phyloP scores from a whole-genome alignment of 768 basidiomycete genomes.

The Stropharia rugosoannulata region DNA sequence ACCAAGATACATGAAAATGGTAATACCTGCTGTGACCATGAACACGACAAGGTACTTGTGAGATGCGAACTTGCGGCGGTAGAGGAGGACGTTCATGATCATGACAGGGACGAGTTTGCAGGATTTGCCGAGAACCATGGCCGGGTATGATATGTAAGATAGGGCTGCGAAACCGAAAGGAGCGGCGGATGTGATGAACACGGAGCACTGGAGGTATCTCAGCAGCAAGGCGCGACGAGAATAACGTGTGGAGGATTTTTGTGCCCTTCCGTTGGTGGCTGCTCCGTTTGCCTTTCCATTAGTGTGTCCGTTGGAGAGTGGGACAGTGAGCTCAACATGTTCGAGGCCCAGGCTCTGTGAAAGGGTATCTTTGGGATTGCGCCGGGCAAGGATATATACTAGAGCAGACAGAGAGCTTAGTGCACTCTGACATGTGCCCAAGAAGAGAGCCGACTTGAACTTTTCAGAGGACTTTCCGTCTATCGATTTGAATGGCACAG shows the following conservation, averaged over 20 bases:
- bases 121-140: conserved; percentile 98
- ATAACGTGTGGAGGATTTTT: conserved; percentile 34
- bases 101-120: conserved; percentile 99
- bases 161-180: conserved; percentile 97
- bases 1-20: conserved; percentile 91
- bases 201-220: conserved; percentile 79
- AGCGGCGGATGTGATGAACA: conserved; percentile 87
- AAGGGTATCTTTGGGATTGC: conserved; percentile 53
- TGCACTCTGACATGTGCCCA: conserved; percentile 83
- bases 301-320: conserved; percentile 35
- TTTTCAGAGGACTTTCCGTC: conserved; percentile 63
- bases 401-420: conserved; percentile 76
- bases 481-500: conserved; percentile 77
- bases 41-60: conserved; percentile 95
- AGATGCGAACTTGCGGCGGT: conserved; percentile 87
- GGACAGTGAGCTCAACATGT: conserved; percentile 23
- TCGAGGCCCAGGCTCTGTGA: conserved; percentile 63
- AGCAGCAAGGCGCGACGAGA: conserved; percentile 54
- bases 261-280: conserved; percentile 15
- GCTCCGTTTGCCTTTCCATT: conserved; percentile 24
- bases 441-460: conserved; percentile 84
- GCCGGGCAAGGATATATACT: conserved; percentile 67
- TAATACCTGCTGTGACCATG: conserved; percentile 92
- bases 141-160: conserved; percentile 95
- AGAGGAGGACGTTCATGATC: conserved; percentile 95